These are phyloP conservation scores for Funneliformis geosporum DNA, from an alignment of 192 early-diverging fungal genomes.

Conservation along the genomic window DNA sequence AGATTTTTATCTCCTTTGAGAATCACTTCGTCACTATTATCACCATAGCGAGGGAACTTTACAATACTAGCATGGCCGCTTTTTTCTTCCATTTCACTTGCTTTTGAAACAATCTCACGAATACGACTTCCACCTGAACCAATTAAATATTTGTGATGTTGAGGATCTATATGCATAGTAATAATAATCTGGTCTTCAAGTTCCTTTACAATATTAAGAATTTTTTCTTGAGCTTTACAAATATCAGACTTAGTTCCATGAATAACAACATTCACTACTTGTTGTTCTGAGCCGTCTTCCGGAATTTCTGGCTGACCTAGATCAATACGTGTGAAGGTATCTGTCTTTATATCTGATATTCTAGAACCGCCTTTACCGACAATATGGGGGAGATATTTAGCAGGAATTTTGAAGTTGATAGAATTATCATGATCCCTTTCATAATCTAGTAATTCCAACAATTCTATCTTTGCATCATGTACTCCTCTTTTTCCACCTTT, in stretches of 20 bases:
- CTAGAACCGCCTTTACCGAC: slow-evolving; percentile 75
- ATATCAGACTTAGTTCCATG: slow-evolving; percentile 60
- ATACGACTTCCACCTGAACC: slow-evolving; percentile 63
- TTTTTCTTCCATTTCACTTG: slow-evolving; percentile 59
- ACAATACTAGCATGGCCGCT: slow-evolving; percentile 53
- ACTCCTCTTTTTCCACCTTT: slow-evolving; percentile 85
- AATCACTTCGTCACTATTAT: slow-evolving; percentile 57
- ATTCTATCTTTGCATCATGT: slow-evolving; percentile 73
- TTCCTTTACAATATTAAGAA: slow-evolving; percentile 62
- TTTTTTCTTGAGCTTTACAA: slow-evolving; percentile 54
- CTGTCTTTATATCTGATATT: slow-evolving; percentile 75
- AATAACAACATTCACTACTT: slow-evolving; percentile 48
- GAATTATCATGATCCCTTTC: slow-evolving; percentile 77
- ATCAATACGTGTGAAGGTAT: slow-evolving; percentile 75
- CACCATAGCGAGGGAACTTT: slow-evolving; percentile 58
- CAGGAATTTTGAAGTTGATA: slow-evolving; percentile 65
- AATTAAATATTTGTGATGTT: slow-evolving; percentile 68
- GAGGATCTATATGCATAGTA: slow-evolving; percentile 48
- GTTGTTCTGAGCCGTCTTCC: slow-evolving; percentile 41
- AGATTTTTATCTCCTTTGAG: slow-evolving; percentile 64
- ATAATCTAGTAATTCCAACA: slow-evolving; percentile 80
- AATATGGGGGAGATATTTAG: slow-evolving; percentile 67
- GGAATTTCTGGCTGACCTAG: slow-evolving; percentile 49
- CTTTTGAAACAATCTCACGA: slow-evolving; percentile 61
- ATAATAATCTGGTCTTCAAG: slow-evolving; percentile 58